Percentiles rank a stretch among this genome's conserved stretches.
Conservation (phyloP, 208 protist genomes). For the Angomonas deanei region DNA sequence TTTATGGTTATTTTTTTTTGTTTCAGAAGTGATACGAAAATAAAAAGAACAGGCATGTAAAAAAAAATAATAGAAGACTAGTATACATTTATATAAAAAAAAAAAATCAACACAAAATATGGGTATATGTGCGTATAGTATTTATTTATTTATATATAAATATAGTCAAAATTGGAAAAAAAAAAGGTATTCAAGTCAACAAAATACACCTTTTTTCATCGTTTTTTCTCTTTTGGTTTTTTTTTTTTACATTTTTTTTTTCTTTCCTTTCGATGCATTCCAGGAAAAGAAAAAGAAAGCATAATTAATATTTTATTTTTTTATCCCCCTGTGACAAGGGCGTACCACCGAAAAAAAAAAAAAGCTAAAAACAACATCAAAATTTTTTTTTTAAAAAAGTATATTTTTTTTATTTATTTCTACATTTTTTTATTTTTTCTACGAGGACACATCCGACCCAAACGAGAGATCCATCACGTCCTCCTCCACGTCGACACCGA, state of each 20-base stretch:
- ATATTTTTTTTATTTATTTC: neutral
- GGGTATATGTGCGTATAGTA: neutral
- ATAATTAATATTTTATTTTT: neutral
- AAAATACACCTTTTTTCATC: neutral
- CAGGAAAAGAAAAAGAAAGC: neutral
- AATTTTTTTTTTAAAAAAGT: slow-evolving; percentile 1
- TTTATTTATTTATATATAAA: neutral
- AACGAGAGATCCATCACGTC: neutral
- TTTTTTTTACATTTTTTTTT: slow-evolving; percentile 1
- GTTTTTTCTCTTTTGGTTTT: neutral
- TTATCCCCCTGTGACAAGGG: no score
- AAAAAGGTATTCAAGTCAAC: neutral
- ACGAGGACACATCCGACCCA: neutral
- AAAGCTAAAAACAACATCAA: no score
- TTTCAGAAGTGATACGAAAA: neutral
- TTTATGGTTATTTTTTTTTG: neutral
- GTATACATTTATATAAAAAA: neutral
- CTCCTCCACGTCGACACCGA: neutral
- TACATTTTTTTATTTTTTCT: neutral
- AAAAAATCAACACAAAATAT: neutral
- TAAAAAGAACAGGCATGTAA: neutral
- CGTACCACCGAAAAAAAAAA: no score
- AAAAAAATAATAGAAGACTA: neutral
- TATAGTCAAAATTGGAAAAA: neutral
- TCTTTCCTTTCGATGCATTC: neutral